Evolutionary conservation across 2,329 filamentous ascomycete genomes (phyloP).

Genomic region (Sordariomycetes sp.): DNA sequence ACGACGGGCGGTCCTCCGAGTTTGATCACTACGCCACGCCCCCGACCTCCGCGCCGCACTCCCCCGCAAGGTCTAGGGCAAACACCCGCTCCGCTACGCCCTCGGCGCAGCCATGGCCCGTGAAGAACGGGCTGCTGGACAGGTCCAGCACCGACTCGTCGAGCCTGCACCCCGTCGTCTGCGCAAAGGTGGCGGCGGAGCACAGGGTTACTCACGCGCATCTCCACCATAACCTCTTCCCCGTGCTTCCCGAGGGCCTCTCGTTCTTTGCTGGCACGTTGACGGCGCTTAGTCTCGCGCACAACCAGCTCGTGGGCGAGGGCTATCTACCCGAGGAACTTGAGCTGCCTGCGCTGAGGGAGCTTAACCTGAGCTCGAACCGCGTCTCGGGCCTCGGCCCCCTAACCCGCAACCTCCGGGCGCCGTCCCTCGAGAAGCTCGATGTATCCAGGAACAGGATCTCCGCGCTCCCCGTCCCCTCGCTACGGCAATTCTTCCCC

Average conservation of each 20-base stretch:
- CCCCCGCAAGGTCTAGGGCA: slow-evolving; percentile 32
- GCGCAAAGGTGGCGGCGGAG: slow-evolving; percentile 37
- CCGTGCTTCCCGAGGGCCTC: slow-evolving; percentile 55
- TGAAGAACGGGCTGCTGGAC: slow-evolving; percentile 55
- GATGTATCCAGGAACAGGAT: slow-evolving; percentile 79
- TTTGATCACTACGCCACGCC: slow-evolving; percentile 43
- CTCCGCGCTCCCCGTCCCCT: slow-evolving; percentile 43
- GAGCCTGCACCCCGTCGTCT: slow-evolving; percentile 42
- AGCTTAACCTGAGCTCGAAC: slow-evolving; percentile 64
- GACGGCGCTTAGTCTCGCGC: slow-evolving; percentile 57
- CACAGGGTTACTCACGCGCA: slow-evolving; percentile 44
- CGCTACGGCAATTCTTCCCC: slow-evolving; percentile 55
- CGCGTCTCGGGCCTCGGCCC: slow-evolving; percentile 58
- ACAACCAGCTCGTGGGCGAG: slow-evolving; percentile 57
- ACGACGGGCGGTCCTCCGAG: slow-evolving; percentile 33
- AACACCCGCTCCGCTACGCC: slow-evolving; percentile 31
- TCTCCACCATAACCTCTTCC: slow-evolving; percentile 67
- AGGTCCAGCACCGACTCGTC: slow-evolving; percentile 53
- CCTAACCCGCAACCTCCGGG: slow-evolving; percentile 53
- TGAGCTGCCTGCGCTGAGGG: slow-evolving; percentile 59
- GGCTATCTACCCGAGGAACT: slow-evolving; percentile 53
- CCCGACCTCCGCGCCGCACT: slow-evolving; percentile 37
- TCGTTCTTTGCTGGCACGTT: slow-evolving; percentile 59
- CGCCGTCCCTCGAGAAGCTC: slow-evolving; percentile 61
- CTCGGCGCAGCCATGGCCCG: slow-evolving; percentile 34